Evolutionary conservation across 768 basidiomycete species (phyloP).

Genomic region (Chalciporus pseudorubinellus): DNA sequence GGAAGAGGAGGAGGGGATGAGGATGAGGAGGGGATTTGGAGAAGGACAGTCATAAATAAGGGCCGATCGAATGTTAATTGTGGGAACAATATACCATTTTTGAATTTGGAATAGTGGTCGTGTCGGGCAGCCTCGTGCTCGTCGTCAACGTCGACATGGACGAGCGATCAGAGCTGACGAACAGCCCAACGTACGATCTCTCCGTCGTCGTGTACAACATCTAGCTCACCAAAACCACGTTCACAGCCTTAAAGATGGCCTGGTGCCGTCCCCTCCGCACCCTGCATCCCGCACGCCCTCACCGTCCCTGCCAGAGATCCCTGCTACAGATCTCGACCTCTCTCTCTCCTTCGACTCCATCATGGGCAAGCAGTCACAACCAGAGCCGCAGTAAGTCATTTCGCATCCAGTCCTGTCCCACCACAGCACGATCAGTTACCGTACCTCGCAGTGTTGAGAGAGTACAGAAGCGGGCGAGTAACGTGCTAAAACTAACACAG

Average conservation of each 20-base stretch:
- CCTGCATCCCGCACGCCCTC: constrained; percentile 29
- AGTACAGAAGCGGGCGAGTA: constrained; percentile 70
- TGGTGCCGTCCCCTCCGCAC: constrained; percentile 16
- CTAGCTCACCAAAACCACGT: constrained; percentile 20
- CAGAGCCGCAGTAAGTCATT: constrained; percentile 47
- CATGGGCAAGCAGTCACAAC: constrained; percentile 28
- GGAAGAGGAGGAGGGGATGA: constrained; percentile 1
- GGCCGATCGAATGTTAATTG: constrained; percentile 26
- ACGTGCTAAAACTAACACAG: constrained; percentile 70
- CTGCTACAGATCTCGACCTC: constrained; percentile 43
- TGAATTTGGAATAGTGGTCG: not conserved
- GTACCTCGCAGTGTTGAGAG: constrained; percentile 30
- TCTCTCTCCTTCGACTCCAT: constrained; percentile 45
- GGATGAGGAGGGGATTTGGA: constrained; percentile 16
- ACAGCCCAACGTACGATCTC: constrained; percentile 22
- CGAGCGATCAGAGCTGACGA: constrained; percentile 17
- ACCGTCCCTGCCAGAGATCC: constrained; percentile 51
- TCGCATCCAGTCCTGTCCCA: constrained; percentile 18
- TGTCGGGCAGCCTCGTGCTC: constrained; percentile 20
- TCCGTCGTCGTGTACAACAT: constrained; percentile 2
- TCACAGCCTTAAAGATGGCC: constrained; percentile 21
- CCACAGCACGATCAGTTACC: constrained; percentile 32
- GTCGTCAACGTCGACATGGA: constrained; percentile 30
- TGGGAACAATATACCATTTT: constrained; percentile 23
- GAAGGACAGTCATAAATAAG: constrained; percentile 32